A percentile compares a stretch with the other conserved stretches of the same genome.
Conservation (phyloP, 164 flowering plant genomes). For the Annona cherimola region DNA sequence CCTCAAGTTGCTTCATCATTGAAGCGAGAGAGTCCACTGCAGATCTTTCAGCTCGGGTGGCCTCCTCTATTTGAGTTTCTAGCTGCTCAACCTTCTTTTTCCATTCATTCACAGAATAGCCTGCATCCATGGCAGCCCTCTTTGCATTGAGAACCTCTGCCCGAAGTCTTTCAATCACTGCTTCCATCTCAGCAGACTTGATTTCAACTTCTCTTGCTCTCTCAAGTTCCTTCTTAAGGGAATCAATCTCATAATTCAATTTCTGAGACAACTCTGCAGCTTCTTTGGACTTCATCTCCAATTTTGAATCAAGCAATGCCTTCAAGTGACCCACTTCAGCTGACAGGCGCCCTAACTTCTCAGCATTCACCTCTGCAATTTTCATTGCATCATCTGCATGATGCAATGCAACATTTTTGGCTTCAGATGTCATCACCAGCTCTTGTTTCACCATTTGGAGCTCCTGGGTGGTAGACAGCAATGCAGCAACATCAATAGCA, state of each 20-base stretch:
- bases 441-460: constrained; percentile 67
- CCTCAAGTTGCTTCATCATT: constrained; percentile 67
- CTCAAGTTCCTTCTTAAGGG: constrained; percentile 40
- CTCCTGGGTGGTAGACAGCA: constrained; percentile 66
- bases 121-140: constrained; percentile 68
- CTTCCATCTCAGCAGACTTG: constrained; percentile 18
- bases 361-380: constrained; percentile 75
- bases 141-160: constrained; percentile 65
- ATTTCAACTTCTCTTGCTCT: constrained; percentile 14
- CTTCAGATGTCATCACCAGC: constrained; percentile 59
- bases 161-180: constrained; percentile 34
- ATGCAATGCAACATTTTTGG: constrained; percentile 68
- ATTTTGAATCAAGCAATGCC: constrained; percentile 55
- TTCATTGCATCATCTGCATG: constrained; percentile 90
- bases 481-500: constrained; percentile 63
- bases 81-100: constrained; percentile 46
- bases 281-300: constrained; percentile 43
- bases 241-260: constrained; percentile 52
- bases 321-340: constrained; percentile 60
- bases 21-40: constrained; percentile 64
- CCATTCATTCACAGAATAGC: constrained; percentile 54
- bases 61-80: constrained; percentile 44
- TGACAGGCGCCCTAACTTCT: constrained; percentile 63
- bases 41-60: constrained; percentile 59
- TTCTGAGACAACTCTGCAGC: constrained; percentile 31